phyloP scores from a whole-genome alignment of 345 rosid genomes.

The Heritiera fomes region DNA sequence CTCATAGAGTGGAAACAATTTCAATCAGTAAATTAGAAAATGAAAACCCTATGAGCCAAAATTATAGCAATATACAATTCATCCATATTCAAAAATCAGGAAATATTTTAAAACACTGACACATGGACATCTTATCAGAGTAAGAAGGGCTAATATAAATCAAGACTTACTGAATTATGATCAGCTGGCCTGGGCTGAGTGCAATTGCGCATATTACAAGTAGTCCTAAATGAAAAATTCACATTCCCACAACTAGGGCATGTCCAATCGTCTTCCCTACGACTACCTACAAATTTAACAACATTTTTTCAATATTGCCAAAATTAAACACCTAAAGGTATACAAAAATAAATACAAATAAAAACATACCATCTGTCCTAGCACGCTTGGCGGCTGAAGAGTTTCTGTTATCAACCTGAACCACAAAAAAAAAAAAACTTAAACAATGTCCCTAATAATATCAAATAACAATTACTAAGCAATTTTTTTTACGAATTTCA shows the following conservation, averaged over 20 bases:
- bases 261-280: conserved; percentile 99
- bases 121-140: not conserved
- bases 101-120: not conserved
- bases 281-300: conserved; percentile 59
- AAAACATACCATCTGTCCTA: conserved; percentile 81
- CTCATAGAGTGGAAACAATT: not conserved
- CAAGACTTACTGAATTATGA: conserved; percentile 61
- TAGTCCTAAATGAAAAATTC: conserved; percentile 92
- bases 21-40: not conserved
- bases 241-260: conserved; percentile 98
- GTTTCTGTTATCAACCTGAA: conserved; percentile 91
- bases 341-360: not conserved
- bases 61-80: not conserved
- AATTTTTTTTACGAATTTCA: not conserved
- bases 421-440: not conserved
- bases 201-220: conserved; percentile 98
- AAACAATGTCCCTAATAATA: conserved; percentile 4
- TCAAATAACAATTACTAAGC: not conserved
- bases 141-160: not conserved
- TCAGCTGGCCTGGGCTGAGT: conserved; percentile 97
- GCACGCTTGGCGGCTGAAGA: conserved; percentile 98
- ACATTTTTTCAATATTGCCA: not conserved
- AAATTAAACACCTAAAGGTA: not conserved
- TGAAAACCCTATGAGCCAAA: not conserved
- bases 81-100: not conserved